These are phyloP conservation scores for Mycena galopus DNA, from an alignment of 768 basidiomycete genomes.

Conservation along the genomic window DNA sequence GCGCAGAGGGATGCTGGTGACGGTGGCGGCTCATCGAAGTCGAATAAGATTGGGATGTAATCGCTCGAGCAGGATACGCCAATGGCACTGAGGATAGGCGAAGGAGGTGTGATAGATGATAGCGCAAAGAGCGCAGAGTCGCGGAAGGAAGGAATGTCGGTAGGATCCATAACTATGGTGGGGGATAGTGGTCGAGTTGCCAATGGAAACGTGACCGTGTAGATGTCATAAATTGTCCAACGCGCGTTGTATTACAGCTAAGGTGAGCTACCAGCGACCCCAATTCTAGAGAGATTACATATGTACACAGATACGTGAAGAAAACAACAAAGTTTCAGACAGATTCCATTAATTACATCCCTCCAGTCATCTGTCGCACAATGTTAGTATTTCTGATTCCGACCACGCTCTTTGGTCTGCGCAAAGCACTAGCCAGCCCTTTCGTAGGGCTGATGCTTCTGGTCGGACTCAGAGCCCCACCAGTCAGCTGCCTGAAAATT, in stretches of 20 bases:
- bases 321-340: conserved; percentile 13
- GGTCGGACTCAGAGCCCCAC: conserved; percentile 75
- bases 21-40: conserved; percentile 34
- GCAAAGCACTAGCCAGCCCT: conserved; percentile 60
- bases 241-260: not conserved
- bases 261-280: not conserved
- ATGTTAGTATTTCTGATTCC: conserved; percentile 76
- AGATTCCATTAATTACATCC: conserved; percentile 18
- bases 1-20: conserved; percentile 17
- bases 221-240: conserved; percentile 29
- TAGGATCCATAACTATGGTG: conserved; percentile 5
- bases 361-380: conserved; percentile 83
- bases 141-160: conserved; percentile 17
- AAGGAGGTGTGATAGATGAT: conserved; percentile 56
- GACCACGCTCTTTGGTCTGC: conserved; percentile 83
- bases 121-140: conserved; percentile 56
- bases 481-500: conserved; percentile 73
- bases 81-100: conserved; percentile 59
- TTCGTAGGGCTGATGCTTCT: conserved; percentile 85
- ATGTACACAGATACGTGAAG: conserved; percentile 2
- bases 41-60: conserved; percentile 65
- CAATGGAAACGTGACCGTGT: conserved; percentile 34
- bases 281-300: not conserved
- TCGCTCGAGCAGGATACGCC: conserved; percentile 47
- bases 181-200: not conserved